These are phyloP conservation scores for Sclerotinia spermophila DNA, from an alignment of 2,329 filamentous ascomycete genomes.

Conservation along the genomic window DNA sequence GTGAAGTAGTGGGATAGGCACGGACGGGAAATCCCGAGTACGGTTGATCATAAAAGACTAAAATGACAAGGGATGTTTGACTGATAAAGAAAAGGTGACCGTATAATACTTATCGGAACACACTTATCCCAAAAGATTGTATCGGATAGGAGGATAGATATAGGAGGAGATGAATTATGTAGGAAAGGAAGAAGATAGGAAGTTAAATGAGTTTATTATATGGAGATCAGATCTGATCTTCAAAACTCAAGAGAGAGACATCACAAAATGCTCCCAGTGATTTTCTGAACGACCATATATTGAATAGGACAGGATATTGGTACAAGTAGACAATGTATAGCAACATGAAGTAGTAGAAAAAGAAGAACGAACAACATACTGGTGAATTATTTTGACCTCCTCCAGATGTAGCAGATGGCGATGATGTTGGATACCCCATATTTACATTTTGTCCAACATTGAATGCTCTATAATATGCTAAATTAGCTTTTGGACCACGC, in stretches of 20 bases:
- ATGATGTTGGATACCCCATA: conserved; percentile 59
- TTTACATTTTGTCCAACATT: conserved; percentile 30
- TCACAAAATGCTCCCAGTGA: background rate
- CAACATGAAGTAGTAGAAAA: background rate
- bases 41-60: conserved; percentile 6
- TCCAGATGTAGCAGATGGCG: conserved; percentile 53
- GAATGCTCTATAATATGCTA: conserved; percentile 30
- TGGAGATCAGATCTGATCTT: background rate
- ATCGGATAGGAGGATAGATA: conserved; percentile 3
- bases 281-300: conserved; percentile 9
- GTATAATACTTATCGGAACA: conserved; percentile 4
- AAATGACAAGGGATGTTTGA: background rate
- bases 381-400: conserved; percentile 59
- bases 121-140: background rate
- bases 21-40: conserved; percentile 1
- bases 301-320: conserved; percentile 1
- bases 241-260: conserved; percentile 18
- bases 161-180: background rate
- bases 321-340: background rate
- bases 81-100: conserved; percentile 2
- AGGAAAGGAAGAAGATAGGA: background rate
- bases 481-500: conserved; percentile 27
- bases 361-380: conserved; percentile 43
- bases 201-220: background rate
- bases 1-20: background rate